Evolutionary conservation across 1,139 yeast genomes (phyloP).

Genomic region (Wickerhamiella pararugosa): DNA sequence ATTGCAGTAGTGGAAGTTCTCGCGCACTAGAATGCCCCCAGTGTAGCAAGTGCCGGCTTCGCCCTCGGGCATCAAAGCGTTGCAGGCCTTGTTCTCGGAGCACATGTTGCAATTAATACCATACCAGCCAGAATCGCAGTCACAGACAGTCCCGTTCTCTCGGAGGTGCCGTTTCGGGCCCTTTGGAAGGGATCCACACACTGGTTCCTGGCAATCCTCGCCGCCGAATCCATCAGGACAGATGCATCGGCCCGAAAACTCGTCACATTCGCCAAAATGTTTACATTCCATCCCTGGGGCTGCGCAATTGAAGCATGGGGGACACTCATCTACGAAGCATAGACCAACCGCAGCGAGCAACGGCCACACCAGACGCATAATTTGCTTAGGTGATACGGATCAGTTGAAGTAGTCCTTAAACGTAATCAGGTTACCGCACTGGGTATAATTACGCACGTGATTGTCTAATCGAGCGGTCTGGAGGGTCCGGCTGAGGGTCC

Average conservation of each 20-base stretch:
- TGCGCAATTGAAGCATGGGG: constrained; percentile 69
- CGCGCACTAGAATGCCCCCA: constrained; percentile 71
- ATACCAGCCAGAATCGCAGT: constrained; percentile 74
- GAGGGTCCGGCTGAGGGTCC: too few species aligned
- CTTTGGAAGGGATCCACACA: constrained; percentile 70
- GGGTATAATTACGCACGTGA: too few species aligned
- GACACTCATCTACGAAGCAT: constrained; percentile 6
- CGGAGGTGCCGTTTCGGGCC: constrained; percentile 49
- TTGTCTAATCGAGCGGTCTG: too few species aligned
- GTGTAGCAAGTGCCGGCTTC: constrained; percentile 78
- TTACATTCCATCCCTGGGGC: constrained; percentile 81
- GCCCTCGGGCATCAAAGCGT: constrained; percentile 77
- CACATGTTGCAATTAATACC: constrained; percentile 91
- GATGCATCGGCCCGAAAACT: constrained; percentile 80
- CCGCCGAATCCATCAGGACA: constrained; percentile 93
- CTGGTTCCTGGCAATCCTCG: constrained; percentile 74
- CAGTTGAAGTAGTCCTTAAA: too few species aligned
- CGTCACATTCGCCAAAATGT: constrained; percentile 76
- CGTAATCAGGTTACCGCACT: too few species aligned
- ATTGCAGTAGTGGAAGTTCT: constrained; percentile 82
- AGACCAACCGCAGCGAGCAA: neutral
- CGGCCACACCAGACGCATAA: too few species aligned
- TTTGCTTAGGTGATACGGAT: too few species aligned
- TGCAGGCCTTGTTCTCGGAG: constrained; percentile 56
- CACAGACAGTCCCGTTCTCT: constrained; percentile 38